Conservation (phyloP, 805 yeast genomes). For the Teunomyces funiuensis region DNA sequence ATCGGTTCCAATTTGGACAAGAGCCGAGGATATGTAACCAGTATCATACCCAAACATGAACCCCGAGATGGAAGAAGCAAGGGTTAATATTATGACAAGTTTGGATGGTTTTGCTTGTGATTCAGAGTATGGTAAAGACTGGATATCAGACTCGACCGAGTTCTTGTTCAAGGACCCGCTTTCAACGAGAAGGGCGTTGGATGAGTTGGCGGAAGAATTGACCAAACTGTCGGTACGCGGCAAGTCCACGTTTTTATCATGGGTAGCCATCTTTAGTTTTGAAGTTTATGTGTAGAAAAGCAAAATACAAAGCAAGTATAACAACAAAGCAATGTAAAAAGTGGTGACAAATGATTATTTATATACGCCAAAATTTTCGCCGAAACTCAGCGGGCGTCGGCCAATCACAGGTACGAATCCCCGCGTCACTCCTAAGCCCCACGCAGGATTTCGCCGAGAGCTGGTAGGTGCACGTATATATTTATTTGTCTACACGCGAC, state of each 20-base stretch:
- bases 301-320: no score
- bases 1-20: conserved; percentile 81
- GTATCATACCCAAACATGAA: conserved; percentile 98
- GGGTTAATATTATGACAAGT: conserved; percentile 66
- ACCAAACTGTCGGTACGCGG: not conserved
- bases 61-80: conserved; percentile 86
- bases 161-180: conserved; percentile 5
- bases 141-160: conserved; percentile 4
- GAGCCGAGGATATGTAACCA: conserved; percentile 92
- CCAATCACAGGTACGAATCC: not conserved
- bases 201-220: not conserved
- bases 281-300: not conserved
- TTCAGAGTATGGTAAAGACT: conserved; percentile 2
- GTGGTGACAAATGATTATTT: not conserved
- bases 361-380: not conserved
- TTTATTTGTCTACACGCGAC: no score
- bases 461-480: not conserved
- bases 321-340: no score
- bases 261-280: not conserved
- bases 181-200: conserved; percentile 2
- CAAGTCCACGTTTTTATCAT: not conserved
- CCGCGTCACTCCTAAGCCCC: no score
- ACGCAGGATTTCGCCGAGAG: not conserved
- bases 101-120: conserved; percentile 48
- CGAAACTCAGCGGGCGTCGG: not conserved